Base-by-base conservation (phyloP, 108 stramenopile genomes). In the Stephanodiscus minutulus region DNA sequence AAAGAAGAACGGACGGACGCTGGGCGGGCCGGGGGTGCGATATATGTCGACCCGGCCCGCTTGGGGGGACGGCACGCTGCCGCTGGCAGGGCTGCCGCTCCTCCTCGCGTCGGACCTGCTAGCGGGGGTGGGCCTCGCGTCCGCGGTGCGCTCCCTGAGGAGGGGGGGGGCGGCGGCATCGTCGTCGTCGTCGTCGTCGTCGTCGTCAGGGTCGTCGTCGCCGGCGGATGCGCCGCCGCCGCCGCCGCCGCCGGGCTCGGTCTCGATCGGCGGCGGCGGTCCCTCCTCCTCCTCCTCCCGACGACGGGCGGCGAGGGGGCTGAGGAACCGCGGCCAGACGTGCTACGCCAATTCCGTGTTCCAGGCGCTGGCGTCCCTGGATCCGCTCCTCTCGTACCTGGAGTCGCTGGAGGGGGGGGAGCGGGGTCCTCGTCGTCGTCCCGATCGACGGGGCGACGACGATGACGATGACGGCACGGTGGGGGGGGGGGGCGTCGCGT, bases 331-430 rank as follows among this genome's bases (percentile, higher is more conserved):
- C 59, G 93, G 93, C 8, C 90, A 94, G 68, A 91, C 93, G 0
- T 94, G 93, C 66, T 94, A 87, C 61, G 66, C 89, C 37, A 94
- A 91, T 63, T 87, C 89, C 18, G 85, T 91, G 10, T 35, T 94
- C 21, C 93, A 94, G 65, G 81, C 89, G 18, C 64, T 94, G 76
- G 90, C 93, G 33, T 85, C 88, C 5, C 72, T 90, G 11, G 64
- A 69, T 53, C 77, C 82, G 3, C 78, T 94, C 59, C 57, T 74
- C 27, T 18, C 61, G 6, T 91, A 91, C 60, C 58, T 91, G 61
- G 79, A 87, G 43, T 61, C 76, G 31, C 57, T 86, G 44, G 50
- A 74, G 25, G 48, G 12, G 35, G 13, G 48, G 7, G 5, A 52
- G 24, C 27, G 12, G 15, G 36, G 53, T 5, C 35, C 39, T 6